phyloP scores from a whole-genome alignment of 2,329 filamentous ascomycete species.

The Cladosporium sp. region DNA sequence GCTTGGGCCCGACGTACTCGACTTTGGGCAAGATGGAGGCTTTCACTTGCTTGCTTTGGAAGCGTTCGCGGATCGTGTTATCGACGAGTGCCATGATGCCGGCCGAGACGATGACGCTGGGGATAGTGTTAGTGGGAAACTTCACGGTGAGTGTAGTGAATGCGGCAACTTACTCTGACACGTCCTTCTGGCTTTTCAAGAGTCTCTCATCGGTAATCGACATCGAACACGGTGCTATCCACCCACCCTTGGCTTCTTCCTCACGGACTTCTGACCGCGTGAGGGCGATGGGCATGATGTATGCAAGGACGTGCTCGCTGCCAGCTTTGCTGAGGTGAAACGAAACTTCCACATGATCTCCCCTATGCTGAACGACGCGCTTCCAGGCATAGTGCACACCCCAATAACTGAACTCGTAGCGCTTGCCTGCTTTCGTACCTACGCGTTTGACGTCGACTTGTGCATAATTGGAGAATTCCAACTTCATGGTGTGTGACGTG shows the following conservation, averaged over 20 bases:
- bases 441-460: constrained; percentile 76
- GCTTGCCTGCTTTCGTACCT: constrained; percentile 63
- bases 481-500: constrained; percentile 63
- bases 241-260: constrained; percentile 76
- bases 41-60: constrained; percentile 55
- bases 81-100: constrained; percentile 85
- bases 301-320: constrained; percentile 62
- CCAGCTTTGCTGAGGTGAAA: constrained; percentile 11
- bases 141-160: neutral
- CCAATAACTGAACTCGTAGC: constrained; percentile 95
- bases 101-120: constrained; percentile 81
- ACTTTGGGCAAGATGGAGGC: constrained; percentile 52
- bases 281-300: constrained; percentile 77
- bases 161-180: constrained; percentile 76
- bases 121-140: constrained; percentile 16
- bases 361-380: constrained; percentile 65
- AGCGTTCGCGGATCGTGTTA: constrained; percentile 80
- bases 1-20: constrained; percentile 59
- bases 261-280: constrained; percentile 65
- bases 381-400: constrained; percentile 81
- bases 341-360: constrained; percentile 60
- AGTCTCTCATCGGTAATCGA: constrained; percentile 77
- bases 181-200: constrained; percentile 67
- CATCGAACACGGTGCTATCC: constrained; percentile 87
- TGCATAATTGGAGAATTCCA: constrained; percentile 97